These are phyloP conservation scores for Leccinum subtestaceum DNA, from an alignment of 768 basidiomycete species.

Conservation along the genomic window DNA sequence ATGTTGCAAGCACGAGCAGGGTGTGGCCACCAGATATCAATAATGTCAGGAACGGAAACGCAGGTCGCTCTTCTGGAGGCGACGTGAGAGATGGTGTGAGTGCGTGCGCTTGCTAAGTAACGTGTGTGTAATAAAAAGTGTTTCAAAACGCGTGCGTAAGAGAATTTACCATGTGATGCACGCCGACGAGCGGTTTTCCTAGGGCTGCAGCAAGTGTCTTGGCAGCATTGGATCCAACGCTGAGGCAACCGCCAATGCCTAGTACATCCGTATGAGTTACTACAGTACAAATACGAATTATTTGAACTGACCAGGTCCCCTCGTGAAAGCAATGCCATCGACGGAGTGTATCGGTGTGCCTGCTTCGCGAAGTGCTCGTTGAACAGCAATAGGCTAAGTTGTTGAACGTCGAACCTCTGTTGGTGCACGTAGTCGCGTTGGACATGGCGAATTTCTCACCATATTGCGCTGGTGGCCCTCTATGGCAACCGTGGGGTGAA, in stretches of 20 bases:
- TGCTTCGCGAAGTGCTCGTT: conserved; percentile 65
- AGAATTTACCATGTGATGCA: conserved; percentile 86
- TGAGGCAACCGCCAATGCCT: conserved; percentile 82
- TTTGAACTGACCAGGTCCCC: conserved; percentile 65
- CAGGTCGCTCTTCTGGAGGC: conserved; percentile 39
- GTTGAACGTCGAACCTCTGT: not conserved
- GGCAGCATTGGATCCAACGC: conserved; percentile 78
- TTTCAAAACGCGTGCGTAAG: not conserved
- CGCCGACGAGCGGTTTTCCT: conserved; percentile 79
- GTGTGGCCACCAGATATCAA: conserved; percentile 96
- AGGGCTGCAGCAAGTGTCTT: conserved; percentile 78
- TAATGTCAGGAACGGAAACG: conserved; percentile 85
- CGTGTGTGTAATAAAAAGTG: not conserved
- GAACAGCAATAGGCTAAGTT: conserved; percentile 69
- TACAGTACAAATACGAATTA: not conserved
- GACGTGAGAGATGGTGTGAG: conserved; percentile 74
- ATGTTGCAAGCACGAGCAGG: conserved; percentile 71
- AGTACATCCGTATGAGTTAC: not conserved
- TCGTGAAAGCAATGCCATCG: conserved; percentile 87
- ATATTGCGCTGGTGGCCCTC: conserved; percentile 77
- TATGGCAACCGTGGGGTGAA: conserved; percentile 76
- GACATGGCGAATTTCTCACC: conserved; percentile 35
- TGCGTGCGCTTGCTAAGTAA: conserved; percentile 84
- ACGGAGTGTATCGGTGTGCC: conserved; percentile 56
- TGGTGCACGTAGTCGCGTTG: not conserved